Percentiles rank a stretch among this genome's conserved stretches.
phyloP scores from a whole-genome alignment of 2,329 filamentous ascomycete species.

The Hypoxylon sp. region DNA sequence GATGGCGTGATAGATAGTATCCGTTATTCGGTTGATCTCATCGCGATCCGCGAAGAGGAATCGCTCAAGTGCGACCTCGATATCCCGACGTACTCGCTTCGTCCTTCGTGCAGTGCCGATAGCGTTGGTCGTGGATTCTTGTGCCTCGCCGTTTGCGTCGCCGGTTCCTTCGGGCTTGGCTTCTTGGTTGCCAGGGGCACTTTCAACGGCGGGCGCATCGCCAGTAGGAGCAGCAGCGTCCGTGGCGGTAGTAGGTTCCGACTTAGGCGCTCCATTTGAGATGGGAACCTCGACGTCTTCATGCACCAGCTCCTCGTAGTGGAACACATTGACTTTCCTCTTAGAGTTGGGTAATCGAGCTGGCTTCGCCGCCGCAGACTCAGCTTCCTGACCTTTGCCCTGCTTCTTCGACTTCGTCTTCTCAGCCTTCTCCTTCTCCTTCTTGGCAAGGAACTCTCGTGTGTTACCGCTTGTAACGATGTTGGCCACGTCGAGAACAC shows the following conservation, averaged over 20 bases:
- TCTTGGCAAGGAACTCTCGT: constrained; percentile 84
- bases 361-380: constrained; percentile 66
- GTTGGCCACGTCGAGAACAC: constrained; percentile 84
- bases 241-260: constrained; percentile 27
- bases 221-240: constrained; percentile 39
- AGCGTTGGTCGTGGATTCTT: constrained; percentile 49
- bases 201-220: constrained; percentile 40
- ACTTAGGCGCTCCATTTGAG: constrained; percentile 44
- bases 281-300: constrained; percentile 62
- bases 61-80: constrained; percentile 82
- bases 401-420: constrained; percentile 72
- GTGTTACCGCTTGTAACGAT: constrained; percentile 87
- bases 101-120: constrained; percentile 58
- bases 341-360: constrained; percentile 78
- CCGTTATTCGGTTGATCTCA: constrained; percentile 85
- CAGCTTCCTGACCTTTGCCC: constrained; percentile 69
- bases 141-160: constrained; percentile 38
- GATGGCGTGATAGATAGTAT: constrained; percentile 85
- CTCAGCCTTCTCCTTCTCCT: constrained; percentile 82
- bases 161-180: constrained; percentile 36
- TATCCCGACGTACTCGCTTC: constrained; percentile 72
- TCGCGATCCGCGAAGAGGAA: constrained; percentile 76
- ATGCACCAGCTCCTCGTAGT: constrained; percentile 76
- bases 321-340: constrained; percentile 75
- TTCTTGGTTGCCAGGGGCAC: constrained; percentile 36